These are phyloP conservation scores for Fusarium redolens DNA, from an alignment of 2,329 filamentous ascomycete genomes.

Conservation along the genomic window DNA sequence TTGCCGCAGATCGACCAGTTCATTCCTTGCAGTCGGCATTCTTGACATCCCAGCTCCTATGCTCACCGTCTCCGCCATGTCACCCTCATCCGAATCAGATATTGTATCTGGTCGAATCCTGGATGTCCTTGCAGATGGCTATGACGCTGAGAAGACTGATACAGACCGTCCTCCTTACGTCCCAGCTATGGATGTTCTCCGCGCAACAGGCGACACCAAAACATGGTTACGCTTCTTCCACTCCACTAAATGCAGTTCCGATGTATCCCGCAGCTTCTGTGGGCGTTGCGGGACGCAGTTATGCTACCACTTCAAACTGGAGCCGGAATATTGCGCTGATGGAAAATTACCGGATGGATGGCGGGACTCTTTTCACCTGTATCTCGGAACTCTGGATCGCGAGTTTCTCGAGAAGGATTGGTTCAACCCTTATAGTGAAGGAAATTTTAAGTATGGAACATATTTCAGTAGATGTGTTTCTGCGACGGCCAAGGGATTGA, in stretches of 20 bases:
- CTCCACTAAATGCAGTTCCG: constrained; percentile 15
- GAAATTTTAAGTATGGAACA: constrained; percentile 32
- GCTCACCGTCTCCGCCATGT: not conserved
- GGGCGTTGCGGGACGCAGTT: constrained; percentile 41
- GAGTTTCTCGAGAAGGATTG: constrained; percentile 36
- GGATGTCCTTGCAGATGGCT: not conserved
- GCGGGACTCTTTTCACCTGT: constrained; percentile 35
- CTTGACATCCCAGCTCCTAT: accelerated
- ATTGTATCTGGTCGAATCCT: accelerated
- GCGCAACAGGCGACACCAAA: not conserved
- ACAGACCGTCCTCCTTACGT: not conserved
- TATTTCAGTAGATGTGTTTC: constrained; percentile 37
- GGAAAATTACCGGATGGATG: constrained; percentile 30
- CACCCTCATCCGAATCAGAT: not conserved
- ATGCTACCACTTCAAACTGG: constrained; percentile 34
- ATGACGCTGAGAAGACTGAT: not conserved
- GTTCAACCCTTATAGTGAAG: constrained; percentile 27
- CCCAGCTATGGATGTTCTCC: not conserved
- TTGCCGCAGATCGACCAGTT: not conserved
- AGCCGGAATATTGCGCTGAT: constrained; percentile 18
- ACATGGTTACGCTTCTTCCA: constrained; percentile 32
- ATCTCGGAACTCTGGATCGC: constrained; percentile 36
- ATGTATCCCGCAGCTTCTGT: constrained; percentile 42
- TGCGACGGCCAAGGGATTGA: constrained; percentile 28
- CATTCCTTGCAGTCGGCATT: not conserved